A percentile compares a stretch with the other conserved stretches of the same genome.
phyloP scores from a whole-genome alignment of 805 yeast genomes.

The Brettanomyces naardenensis region DNA sequence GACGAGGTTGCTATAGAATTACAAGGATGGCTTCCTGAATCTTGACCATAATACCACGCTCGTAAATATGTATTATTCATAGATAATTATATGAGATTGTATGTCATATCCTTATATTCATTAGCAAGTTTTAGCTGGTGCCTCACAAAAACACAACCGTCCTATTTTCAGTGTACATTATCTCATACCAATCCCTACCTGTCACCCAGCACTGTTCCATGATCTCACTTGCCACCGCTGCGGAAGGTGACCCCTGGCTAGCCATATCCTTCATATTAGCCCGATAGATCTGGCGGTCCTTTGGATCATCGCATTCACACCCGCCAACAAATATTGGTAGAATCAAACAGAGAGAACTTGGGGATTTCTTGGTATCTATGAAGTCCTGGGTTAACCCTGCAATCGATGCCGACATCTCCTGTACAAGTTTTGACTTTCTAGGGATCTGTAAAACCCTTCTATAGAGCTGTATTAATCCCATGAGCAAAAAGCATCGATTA shows the following conservation, averaged over 20 bases:
- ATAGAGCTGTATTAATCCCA: constrained; percentile 49
- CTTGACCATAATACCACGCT: too few species aligned
- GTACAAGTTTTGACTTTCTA: constrained; percentile 37
- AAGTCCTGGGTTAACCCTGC: constrained; percentile 28
- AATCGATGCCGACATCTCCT: constrained; percentile 36
- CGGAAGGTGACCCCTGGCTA: constrained; percentile 31
- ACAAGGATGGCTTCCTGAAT: too few species aligned
- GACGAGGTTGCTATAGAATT: too few species aligned
- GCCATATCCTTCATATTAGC: constrained; percentile 34
- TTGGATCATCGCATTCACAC: constrained; percentile 40
- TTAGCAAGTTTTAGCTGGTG: too few species aligned
- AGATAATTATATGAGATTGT: constrained; percentile 33
- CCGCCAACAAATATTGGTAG: constrained; percentile 53
- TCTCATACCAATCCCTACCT: constrained; percentile 43
- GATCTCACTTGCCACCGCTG: constrained; percentile 26
- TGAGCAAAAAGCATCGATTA: constrained; percentile 42
- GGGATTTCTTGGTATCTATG: constrained; percentile 34
- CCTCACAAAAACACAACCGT: constrained; percentile 36
- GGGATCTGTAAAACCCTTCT: constrained; percentile 47
- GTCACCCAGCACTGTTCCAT: constrained; percentile 48
- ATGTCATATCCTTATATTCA: constrained; percentile 28
- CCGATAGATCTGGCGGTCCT: constrained; percentile 28
- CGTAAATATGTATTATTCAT: too few species aligned
- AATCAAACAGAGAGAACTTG: constrained; percentile 48
- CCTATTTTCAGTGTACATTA: constrained; percentile 33